These are phyloP conservation scores for Solanum sejunctum DNA, from an alignment of 257 asterid genomes.

Conservation along the genomic window DNA sequence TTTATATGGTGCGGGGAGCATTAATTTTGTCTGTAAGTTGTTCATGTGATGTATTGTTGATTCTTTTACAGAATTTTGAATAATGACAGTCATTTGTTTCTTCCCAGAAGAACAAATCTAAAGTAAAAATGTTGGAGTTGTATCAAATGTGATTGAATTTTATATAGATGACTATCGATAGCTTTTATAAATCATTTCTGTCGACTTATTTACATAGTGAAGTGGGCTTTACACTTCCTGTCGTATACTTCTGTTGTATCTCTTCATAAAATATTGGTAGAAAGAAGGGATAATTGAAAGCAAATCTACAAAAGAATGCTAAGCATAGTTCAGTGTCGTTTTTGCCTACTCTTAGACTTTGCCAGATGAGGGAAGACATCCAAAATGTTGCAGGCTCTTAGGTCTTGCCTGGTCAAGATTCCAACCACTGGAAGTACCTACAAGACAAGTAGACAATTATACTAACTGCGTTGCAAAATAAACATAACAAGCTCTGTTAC, in stretches of 20 bases:
- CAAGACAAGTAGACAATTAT: constrained; percentile 7
- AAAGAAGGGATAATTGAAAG: not conserved
- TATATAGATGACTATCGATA: not conserved
- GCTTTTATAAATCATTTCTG: not conserved
- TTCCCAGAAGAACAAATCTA: not conserved
- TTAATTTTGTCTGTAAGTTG: not conserved
- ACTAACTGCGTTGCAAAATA: not conserved
- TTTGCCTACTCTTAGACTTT: constrained; percentile 33
- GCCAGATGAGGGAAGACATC: constrained; percentile 60
- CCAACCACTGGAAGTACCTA: constrained; percentile 75
- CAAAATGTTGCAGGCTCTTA: constrained; percentile 73
- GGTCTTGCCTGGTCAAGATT: constrained; percentile 89
- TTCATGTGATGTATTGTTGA: not conserved
- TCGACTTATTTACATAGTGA: not conserved
- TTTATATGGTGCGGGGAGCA: not conserved
- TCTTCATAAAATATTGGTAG: not conserved
- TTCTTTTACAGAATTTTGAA: not conserved
- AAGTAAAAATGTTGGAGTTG: not conserved
- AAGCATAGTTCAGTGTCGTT: constrained; percentile 22
- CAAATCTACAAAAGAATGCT: not conserved
- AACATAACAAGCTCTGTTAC: not conserved
- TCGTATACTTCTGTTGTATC: not conserved
- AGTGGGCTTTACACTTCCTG: not conserved
- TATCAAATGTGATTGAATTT: not conserved
- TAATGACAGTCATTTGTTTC: not conserved